Evolutionary conservation across 768 basidiomycete genomes (phyloP), one percentile per base, ranked within the genome.

Genomic region (Chalciporus chontae): DNA sequence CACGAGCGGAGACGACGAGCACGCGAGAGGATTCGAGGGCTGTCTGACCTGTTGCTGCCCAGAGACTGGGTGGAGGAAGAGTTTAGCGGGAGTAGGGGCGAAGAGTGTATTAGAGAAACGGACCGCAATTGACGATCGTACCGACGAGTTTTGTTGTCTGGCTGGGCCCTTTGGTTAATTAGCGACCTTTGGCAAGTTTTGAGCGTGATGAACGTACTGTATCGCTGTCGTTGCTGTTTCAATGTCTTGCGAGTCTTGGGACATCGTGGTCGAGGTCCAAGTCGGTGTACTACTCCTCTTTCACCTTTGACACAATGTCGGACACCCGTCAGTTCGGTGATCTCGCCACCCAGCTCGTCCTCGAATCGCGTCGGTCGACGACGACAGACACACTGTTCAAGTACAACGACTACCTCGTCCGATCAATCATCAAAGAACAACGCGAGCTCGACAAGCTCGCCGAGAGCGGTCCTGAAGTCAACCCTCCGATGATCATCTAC

Each of bases 61-160:
- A 99, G 19, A 99, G 75, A 19, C 92, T 90, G 60, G 41, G 43
- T 4, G 40, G 27, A 32, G 26, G 17, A 32, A 14, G 37, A 9
- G 36, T 38, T 51, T 9, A 50, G 32, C 21, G 18, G 8, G n/a
- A n/a, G n/a, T n/a, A n/a, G n/a, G 7, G 21, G 6, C 26, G 4
- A 5, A 23, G 24, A 8, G 8, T 17, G 0, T 10, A 7, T 36
- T 43, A 29, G 34, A 38, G 17, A 42, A 18, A 60, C 78, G 37
- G 52, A 92, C 92, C 94, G 78, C 31, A 98, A 80, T 69, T 99
- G 95, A 48, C 95, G 84, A 69, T 99, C 95, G 64, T 98, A 99
- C 40, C 91, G 80, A 40, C 93, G 80, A 2, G 91, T 85, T 69
- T 95, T 96, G 56, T 71, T 80, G 69, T 96, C 93, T 37, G 92